Base-by-base conservation (phyloP, 176 grass and related monocot species). In the Oryza australiensis region DNA sequence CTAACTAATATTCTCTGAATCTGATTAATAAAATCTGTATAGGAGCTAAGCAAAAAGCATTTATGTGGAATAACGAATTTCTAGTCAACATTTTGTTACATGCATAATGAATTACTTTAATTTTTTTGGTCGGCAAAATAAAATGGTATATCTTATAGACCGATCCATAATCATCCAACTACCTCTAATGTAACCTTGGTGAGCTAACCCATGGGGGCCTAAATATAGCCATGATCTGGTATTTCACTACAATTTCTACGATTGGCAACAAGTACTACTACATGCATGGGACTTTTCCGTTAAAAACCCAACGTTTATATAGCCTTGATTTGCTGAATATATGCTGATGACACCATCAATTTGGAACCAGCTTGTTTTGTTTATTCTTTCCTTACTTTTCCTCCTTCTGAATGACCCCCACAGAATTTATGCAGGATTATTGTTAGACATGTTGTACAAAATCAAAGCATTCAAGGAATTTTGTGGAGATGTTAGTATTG, bases 261-360 rank as follows among this genome's bases (percentile, higher is more conserved):
- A 48, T 40, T 40, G 63, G 49, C 76, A 69, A 80, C 63, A 63
- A 75, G 64, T 69, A 23, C 30, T 68, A 12, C 1, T 73, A 15
- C 67, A 34, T 35, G 15, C 26, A 49, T 26, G 10, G 33, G 8
- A 51, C 66, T 27, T 12, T 73, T 67, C 20, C 9, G 32, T 51
- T 13, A 22, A 65, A 13, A 41, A 64, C 16, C 0, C 9, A 13
- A 29, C 7, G 9, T 65, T 46, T 66, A 57, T 46, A 3, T 9
- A 68, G 68, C 7, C 74, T 30, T 78, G 27, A 60, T 84, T 72
- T 73, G 26, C 45, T 88, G 75, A 73, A 83, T 88, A 78, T 78
- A 88, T 73, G 67, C 74, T 79, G 43, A 78, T 66, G 74, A 73
- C 59, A 83, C 20, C 24, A 53, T 77, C 33, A 60, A 7, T 88